phyloP scores from a whole-genome alignment of 306 rosid species.

The Phaseolus lunatus region DNA sequence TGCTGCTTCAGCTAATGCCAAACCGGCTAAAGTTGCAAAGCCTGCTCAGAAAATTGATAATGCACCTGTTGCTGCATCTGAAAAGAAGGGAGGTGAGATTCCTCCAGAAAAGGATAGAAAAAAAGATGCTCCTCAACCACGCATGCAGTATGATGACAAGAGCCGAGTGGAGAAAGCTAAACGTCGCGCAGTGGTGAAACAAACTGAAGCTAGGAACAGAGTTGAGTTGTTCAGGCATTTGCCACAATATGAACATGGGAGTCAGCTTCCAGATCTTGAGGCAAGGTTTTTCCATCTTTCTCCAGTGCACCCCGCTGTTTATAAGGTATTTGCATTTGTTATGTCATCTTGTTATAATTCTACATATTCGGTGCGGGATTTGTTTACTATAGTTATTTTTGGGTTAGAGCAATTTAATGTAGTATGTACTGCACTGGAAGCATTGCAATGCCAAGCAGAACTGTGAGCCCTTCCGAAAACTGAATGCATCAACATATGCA shows the following conservation, averaged over 20 bases:
- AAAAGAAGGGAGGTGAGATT: slow-evolving; percentile 62
- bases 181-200: slow-evolving; percentile 68
- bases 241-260: slow-evolving; percentile 73
- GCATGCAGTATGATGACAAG: slow-evolving; percentile 70
- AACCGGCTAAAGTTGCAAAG: slow-evolving; percentile 55
- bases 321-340: slow-evolving; percentile 52
- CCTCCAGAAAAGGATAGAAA: slow-evolving; percentile 66
- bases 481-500: background rate
- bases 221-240: slow-evolving; percentile 72
- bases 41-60: slow-evolving; percentile 55
- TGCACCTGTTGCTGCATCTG: slow-evolving; percentile 56
- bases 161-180: slow-evolving; percentile 69
- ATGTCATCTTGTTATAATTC: background rate
- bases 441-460: slow-evolving; percentile 36
- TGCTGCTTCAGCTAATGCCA: slow-evolving; percentile 42
- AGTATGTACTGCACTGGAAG: background rate
- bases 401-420: slow-evolving; percentile 1
- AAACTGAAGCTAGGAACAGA: slow-evolving; percentile 66
- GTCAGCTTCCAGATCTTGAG: slow-evolving; percentile 68
- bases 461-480: background rate
- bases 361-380: too few species aligned
- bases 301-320: slow-evolving; percentile 65
- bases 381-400: background rate
- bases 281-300: slow-evolving; percentile 64
- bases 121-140: slow-evolving; percentile 74